Conservation (phyloP, 1,284 basidiomycete species). For the Leccinum fallax region DNA sequence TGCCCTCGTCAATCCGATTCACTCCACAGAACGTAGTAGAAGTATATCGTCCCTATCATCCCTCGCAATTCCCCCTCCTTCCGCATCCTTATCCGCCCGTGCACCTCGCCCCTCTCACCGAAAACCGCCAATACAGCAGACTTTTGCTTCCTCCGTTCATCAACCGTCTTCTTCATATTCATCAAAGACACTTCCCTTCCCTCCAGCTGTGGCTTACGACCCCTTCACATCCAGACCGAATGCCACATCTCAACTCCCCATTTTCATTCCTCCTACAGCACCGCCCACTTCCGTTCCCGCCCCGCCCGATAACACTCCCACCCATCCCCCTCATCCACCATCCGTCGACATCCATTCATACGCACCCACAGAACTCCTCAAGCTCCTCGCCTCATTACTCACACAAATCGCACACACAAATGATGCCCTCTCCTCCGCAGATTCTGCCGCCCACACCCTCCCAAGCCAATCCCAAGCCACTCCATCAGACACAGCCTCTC, state of each 20-base stretch:
- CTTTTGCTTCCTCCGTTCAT: constrained; percentile 19
- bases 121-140: constrained; percentile 29
- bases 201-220: constrained; percentile 29
- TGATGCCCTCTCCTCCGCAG: constrained; percentile 51
- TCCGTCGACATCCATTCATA: constrained; percentile 65
- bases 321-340: constrained; percentile 6
- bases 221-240: constrained; percentile 14
- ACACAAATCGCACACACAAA: constrained; percentile 93
- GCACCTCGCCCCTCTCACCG: constrained; percentile 19
- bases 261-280: constrained; percentile 9
- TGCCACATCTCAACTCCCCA: constrained; percentile 17
- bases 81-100: constrained; percentile 23
- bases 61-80: constrained; percentile 15
- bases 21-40: constrained; percentile 33
- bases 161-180: constrained; percentile 22
- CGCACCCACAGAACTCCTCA: constrained; percentile 73
- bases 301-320: constrained; percentile 19
- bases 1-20: constrained; percentile 42
- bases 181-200: constrained; percentile 19
- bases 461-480: constrained; percentile 34
- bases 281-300: constrained; percentile 7
- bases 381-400: constrained; percentile 86
- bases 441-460: constrained; percentile 27
- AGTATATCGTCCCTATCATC: constrained; percentile 26
- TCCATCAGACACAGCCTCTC: constrained; percentile 27